Evolutionary conservation across 257 asterid genomes (phyloP).

Genomic region (Schizonepeta tenuifolia): DNA sequence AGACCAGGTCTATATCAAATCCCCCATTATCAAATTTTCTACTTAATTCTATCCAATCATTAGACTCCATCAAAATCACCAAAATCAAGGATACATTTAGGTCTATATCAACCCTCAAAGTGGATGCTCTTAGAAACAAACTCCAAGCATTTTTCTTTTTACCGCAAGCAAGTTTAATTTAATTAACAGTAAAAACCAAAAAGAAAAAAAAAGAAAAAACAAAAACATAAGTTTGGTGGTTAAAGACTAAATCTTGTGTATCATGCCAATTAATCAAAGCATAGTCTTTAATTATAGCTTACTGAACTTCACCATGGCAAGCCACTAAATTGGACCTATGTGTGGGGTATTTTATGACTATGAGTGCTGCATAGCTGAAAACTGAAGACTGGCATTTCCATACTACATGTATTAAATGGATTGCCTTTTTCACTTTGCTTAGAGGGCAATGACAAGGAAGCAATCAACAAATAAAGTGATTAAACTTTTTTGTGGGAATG

Average conservation of each 20-base stretch:
- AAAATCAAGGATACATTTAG: too few relatives aligned
- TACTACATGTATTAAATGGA: slow-evolving; percentile 1
- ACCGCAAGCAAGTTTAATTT: not conserved
- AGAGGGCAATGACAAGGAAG: slow-evolving; percentile 31
- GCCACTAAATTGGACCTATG: slow-evolving; percentile 49
- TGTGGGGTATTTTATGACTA: slow-evolving; percentile 19
- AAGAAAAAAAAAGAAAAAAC: too few relatives aligned
- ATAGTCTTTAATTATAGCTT: slow-evolving; percentile 19
- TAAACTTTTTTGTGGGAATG: slow-evolving; percentile 30
- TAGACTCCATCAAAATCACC: too few relatives aligned
- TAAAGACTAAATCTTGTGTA: slow-evolving; percentile 29
- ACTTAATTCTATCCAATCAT: too few relatives aligned
- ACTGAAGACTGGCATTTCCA: slow-evolving; percentile 22
- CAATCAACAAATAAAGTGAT: slow-evolving; percentile 29
- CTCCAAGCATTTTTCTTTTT: not conserved
- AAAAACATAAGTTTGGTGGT: slow-evolving; percentile 18
- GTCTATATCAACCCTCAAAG: too few relatives aligned
- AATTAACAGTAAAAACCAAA: too few relatives aligned
- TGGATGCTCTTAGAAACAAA: too few relatives aligned
- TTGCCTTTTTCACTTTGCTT: slow-evolving; percentile 35
- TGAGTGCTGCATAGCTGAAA: slow-evolving; percentile 29
- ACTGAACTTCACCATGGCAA: slow-evolving; percentile 32
- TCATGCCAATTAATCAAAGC: slow-evolving; percentile 26
- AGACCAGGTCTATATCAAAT: too few relatives aligned
- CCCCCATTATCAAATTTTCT: too few relatives aligned